Base-by-base conservation (phyloP, 2,329 filamentous ascomycete genomes). In the Fusarium mangiferae region DNA sequence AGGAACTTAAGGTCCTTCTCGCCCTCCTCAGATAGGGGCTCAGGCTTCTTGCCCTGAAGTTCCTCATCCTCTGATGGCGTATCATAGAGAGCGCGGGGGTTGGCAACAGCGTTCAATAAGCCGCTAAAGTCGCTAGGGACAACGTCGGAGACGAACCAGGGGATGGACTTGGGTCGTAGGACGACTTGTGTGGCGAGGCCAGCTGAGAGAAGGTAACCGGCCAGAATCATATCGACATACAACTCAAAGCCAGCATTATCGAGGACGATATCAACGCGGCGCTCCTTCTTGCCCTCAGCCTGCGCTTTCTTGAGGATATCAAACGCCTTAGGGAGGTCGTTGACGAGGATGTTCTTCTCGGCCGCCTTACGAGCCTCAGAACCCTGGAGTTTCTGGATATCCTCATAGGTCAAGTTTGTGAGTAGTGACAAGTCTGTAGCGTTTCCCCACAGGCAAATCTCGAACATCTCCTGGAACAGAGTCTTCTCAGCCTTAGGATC, bases 91-190 rank as follows among this genome's bases (percentile, higher is more conserved):
- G 83, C 78, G 76, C 92, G 90, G 2, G 96, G 94, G 75, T 91
- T 88, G 12, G 92, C 90, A n/a, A 99, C 88, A 9, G 93, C 94
- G 72, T 89, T 91, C 58, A 99, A 89, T 6, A 98, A 88, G n/a
- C 92, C 91, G 3, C 87, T 88, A 77, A 98, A 98, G 83, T 99
- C 96, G 45, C 86, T 88, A 0, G 96, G 95, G 17, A 98, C 84
- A 7, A 98, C 96, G 78, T 99, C 96, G 2, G 95, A 98, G 54
- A 99, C 96, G 80, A 98, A 99, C 96, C 96, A 99, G 2, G 96
- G 96, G 66, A 99, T 95, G 28, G 91, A 92, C 85, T 99, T 99
- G 58, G 96, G 95, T 79, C 98, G 95, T 15, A 99, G 88, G 26
- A 98, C 91, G 20, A 99, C 88, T 30, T 91, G 90, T 0, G 95